phyloP scores from a whole-genome alignment of 225 moss, liverwort and hornwort species.

The Sphagnum tenellum region DNA sequence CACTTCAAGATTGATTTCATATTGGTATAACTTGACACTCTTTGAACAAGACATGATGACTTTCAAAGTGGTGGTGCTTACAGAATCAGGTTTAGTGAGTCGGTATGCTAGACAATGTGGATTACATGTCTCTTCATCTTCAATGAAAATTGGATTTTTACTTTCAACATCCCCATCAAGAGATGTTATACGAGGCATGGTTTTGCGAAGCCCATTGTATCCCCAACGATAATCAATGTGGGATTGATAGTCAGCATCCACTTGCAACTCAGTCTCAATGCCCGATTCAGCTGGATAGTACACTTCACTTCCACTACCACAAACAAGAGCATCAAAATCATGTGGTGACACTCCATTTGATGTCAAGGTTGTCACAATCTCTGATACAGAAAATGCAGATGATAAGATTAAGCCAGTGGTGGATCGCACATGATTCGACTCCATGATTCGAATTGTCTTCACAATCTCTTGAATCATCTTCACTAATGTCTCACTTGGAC shows the following conservation, averaged over 20 bases:
- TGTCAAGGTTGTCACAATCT: slow-evolving; percentile 46
- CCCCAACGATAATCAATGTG: slow-evolving; percentile 94
- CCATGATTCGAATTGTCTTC: slow-evolving; percentile 31
- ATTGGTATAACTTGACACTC: too few relatives aligned
- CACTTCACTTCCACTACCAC: slow-evolving; percentile 83
- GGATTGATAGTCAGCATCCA: slow-evolving; percentile 65
- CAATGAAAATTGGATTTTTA: slow-evolving; percentile 33
- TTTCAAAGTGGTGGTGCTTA: slow-evolving; percentile 7
- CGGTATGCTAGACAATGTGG: slow-evolving; percentile 47
- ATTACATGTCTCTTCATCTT: slow-evolving; percentile 54
- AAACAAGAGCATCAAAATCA: slow-evolving; percentile 81
- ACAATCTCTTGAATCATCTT: slow-evolving; percentile 47
- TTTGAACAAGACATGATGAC: too few relatives aligned
- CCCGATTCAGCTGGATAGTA: slow-evolving; percentile 56
- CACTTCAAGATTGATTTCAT: too few relatives aligned
- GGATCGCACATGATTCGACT: slow-evolving; percentile 28
- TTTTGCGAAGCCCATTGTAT: slow-evolving; percentile 74
- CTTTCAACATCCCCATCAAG: slow-evolving; percentile 24
- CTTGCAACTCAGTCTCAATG: slow-evolving; percentile 25
- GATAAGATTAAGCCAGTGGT: slow-evolving; percentile 66
- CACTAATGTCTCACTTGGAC: slow-evolving; percentile 25
- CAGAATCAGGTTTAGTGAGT: slow-evolving; percentile 30
- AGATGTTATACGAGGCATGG: slow-evolving; percentile 53
- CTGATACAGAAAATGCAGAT: slow-evolving; percentile 55
- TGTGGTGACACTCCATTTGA: slow-evolving; percentile 48